Percentiles rank a stretch among this genome's conserved stretches.
Conservation (phyloP, 768 basidiomycete genomes). For the Psilocybe cubensis region DNA sequence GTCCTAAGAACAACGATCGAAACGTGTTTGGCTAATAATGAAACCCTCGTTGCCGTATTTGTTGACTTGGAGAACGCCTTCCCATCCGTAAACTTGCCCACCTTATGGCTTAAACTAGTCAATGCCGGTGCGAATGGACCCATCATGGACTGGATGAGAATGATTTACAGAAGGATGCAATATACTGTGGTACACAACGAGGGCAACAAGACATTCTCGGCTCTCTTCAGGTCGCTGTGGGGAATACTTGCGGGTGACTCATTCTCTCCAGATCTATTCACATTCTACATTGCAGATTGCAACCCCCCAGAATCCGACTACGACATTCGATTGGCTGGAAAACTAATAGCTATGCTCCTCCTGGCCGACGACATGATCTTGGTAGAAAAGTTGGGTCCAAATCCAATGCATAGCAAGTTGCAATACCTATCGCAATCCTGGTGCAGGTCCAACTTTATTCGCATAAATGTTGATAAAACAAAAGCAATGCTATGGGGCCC, state of each 20-base stretch:
- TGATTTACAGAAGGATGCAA: slow-evolving; percentile 11
- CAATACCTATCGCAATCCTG: too few species aligned
- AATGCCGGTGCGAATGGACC: neutral
- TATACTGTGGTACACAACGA: neutral
- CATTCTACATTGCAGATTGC: neutral
- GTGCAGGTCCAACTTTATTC: too few species aligned
- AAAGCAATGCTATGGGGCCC: too few species aligned
- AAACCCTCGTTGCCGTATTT: neutral
- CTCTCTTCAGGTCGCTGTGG: neutral
- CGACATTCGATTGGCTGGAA: too few species aligned
- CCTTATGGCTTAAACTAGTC: slow-evolving; percentile 16
- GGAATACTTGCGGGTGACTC: slow-evolving; percentile 5
- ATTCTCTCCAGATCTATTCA: neutral
- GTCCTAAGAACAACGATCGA: slow-evolving; percentile 1
- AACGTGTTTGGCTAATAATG: neutral
- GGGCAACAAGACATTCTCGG: neutral
- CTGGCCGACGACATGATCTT: too few species aligned
- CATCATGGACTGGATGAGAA: slow-evolving; percentile 15
- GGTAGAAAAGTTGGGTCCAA: too few species aligned
- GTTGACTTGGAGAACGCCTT: slow-evolving; percentile 17
- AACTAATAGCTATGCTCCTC: too few species aligned
- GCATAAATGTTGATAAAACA: too few species aligned
- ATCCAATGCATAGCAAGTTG: too few species aligned
- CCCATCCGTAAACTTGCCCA: slow-evolving; percentile 15
- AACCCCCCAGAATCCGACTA: neutral